phyloP scores from a whole-genome alignment of 192 early-diverging fungal species.

The Diversispora eburnea region DNA sequence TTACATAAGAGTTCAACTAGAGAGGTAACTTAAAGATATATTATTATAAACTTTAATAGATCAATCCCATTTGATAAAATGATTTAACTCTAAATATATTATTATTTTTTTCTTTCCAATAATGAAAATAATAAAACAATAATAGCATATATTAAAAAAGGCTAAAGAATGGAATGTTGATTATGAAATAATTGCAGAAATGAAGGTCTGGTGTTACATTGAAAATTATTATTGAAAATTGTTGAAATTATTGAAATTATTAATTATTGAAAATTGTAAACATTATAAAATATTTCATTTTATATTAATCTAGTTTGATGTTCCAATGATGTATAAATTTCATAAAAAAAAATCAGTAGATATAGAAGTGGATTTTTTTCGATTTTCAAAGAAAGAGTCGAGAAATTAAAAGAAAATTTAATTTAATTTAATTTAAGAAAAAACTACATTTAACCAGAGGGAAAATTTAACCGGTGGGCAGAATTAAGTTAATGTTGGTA shows the following conservation, averaged over 20 bases:
- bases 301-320: slow-evolving; percentile 52
- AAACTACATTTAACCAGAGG: no score
- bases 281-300: neutral
- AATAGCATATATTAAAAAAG: slow-evolving; percentile 60
- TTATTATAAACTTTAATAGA: no score
- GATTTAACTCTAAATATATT: neutral
- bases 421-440: no score
- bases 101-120: neutral
- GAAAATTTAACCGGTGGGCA: no score
- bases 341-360: slow-evolving; percentile 72
- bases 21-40: slow-evolving; percentile 39
- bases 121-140: neutral
- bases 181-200: slow-evolving; percentile 70
- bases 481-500: no score
- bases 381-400: slow-evolving; percentile 46
- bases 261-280: no score
- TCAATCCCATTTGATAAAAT: neutral
- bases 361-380: slow-evolving; percentile 68
- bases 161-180: slow-evolving; percentile 68
- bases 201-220: slow-evolving; percentile 45
- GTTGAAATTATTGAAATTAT: no score
- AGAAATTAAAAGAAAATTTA: no score
- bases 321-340: slow-evolving; percentile 78
- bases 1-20: slow-evolving; percentile 77
- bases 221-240: no score